These are phyloP conservation scores for Hemileccinum impolitum DNA, from an alignment of 768 basidiomycete species.

Conservation along the genomic window DNA sequence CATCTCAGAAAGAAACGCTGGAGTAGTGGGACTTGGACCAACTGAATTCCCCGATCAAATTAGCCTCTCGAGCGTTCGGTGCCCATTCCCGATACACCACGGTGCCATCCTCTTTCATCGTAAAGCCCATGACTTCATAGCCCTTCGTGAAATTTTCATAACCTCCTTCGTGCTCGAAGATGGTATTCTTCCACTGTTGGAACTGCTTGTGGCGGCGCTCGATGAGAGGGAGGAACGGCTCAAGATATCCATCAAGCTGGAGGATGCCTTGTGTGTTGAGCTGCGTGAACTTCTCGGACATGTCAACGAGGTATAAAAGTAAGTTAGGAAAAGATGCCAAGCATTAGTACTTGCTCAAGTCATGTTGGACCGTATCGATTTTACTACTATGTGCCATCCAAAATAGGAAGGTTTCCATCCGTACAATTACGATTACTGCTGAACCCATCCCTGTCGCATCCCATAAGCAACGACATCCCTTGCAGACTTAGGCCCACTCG, in stretches of 20 bases:
- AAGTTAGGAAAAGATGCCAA: conserved; percentile 4
- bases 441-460: conserved; percentile 60
- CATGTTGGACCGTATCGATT: background rate
- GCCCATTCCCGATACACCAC: conserved; percentile 96
- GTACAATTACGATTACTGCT: conserved; percentile 11
- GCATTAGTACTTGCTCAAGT: conserved; percentile 5
- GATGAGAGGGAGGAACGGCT: conserved; percentile 68
- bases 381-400: background rate
- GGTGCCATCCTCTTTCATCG: conserved; percentile 60
- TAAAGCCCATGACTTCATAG: conserved; percentile 66
- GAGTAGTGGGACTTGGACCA: conserved; percentile 33
- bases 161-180: conserved; percentile 81
- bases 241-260: conserved; percentile 69
- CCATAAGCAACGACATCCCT: conserved; percentile 63
- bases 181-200: conserved; percentile 71
- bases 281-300: conserved; percentile 42
- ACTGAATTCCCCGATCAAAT: conserved; percentile 97
- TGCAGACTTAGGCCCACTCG: conserved; percentile 39
- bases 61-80: conserved; percentile 79
- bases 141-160: conserved; percentile 62
- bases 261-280: conserved; percentile 58
- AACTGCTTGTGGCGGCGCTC: conserved; percentile 64
- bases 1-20: conserved; percentile 1
- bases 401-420: conserved; percentile 13
- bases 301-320: conserved; percentile 5